Conservation (phyloP, 2,329 filamentous ascomycete genomes). For the Penicillium sp. region DNA sequence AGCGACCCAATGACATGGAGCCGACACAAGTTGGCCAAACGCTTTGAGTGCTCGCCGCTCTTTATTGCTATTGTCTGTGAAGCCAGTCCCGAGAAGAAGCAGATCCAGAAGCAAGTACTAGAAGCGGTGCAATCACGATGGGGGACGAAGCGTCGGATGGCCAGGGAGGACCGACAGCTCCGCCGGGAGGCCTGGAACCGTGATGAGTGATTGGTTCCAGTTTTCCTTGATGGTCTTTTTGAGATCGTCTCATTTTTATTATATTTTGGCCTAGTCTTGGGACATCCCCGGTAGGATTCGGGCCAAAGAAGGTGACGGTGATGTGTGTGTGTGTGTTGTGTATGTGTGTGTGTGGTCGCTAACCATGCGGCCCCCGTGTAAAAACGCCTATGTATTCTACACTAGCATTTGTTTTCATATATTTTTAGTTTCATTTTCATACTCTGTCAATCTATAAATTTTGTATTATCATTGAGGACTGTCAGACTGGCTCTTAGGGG, state of each 20-base stretch:
- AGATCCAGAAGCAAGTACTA: constrained; percentile 49
- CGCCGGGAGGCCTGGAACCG: constrained; percentile 63
- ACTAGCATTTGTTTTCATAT: constrained; percentile 6
- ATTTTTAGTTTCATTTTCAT: background rate
- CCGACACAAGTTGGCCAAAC: constrained; percentile 58
- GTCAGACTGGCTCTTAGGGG: background rate
- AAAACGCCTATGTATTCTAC: constrained; percentile 21
- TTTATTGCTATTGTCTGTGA: constrained; percentile 63
- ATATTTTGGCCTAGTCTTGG: background rate
- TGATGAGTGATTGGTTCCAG: constrained; percentile 48
- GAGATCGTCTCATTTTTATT: background rate
- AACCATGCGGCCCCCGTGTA: background rate
- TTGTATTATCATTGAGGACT: background rate
- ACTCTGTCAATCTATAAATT: background rate
- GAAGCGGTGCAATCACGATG: constrained; percentile 60
- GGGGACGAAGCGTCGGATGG: constrained; percentile 60
- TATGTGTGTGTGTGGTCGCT: background rate
- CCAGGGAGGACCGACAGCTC: constrained; percentile 61
- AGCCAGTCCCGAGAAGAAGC: constrained; percentile 52
- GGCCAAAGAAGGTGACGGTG: background rate
- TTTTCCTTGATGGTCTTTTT: background rate
- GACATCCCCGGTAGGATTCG: background rate
- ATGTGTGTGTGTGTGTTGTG: background rate
- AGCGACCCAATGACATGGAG: constrained; percentile 63
- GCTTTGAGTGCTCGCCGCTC: constrained; percentile 63